Percentiles rank a stretch among this genome's conserved stretches.
Conservation (phyloP, 2,329 filamentous ascomycete genomes). For the Aspergillus sp. region DNA sequence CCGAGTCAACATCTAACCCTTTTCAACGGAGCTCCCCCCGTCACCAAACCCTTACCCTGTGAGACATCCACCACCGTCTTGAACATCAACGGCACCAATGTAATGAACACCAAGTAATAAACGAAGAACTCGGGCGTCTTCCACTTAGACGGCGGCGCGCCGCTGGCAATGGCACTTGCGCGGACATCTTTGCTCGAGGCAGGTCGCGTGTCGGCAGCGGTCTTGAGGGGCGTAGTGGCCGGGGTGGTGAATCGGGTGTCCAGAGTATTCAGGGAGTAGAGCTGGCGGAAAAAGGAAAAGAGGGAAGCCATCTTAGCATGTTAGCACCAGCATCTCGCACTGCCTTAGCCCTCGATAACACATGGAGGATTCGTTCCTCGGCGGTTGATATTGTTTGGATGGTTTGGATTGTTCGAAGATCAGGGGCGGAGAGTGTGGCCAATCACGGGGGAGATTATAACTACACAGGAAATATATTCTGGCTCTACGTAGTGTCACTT, state of each 20-base stretch:
- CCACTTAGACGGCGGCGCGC: slow-evolving; percentile 64
- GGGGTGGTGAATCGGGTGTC: slow-evolving; percentile 66
- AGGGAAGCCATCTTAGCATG: slow-evolving; percentile 41
- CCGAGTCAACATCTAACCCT: slow-evolving; percentile 5
- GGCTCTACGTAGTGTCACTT: not conserved
- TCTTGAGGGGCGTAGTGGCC: slow-evolving; percentile 58
- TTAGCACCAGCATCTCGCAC: slow-evolving; percentile 26
- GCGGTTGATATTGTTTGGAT: not conserved
- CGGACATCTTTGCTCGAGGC: slow-evolving; percentile 29
- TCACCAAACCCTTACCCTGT: slow-evolving; percentile 47
- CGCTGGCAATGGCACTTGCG: slow-evolving; percentile 35
- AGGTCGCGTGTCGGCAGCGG: slow-evolving; percentile 46
- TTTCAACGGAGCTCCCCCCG: slow-evolving; percentile 2
- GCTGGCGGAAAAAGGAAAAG: slow-evolving; percentile 42
- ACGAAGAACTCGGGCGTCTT: slow-evolving; percentile 74
- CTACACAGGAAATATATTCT: too few species aligned
- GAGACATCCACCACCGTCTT: slow-evolving; percentile 83
- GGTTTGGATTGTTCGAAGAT: slow-evolving; percentile 6
- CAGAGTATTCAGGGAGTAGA: slow-evolving; percentile 60
- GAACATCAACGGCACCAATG: slow-evolving; percentile 76
- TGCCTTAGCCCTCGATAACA: slow-evolving; percentile 7
- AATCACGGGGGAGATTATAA: too few species aligned
- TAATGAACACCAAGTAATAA: slow-evolving; percentile 63
- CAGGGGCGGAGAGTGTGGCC: slow-evolving; percentile 11
- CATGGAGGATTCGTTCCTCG: slow-evolving; percentile 1